These are phyloP conservation scores for Stemphylium beticola DNA, from an alignment of 2,329 filamentous ascomycete species.

Conservation along the genomic window DNA sequence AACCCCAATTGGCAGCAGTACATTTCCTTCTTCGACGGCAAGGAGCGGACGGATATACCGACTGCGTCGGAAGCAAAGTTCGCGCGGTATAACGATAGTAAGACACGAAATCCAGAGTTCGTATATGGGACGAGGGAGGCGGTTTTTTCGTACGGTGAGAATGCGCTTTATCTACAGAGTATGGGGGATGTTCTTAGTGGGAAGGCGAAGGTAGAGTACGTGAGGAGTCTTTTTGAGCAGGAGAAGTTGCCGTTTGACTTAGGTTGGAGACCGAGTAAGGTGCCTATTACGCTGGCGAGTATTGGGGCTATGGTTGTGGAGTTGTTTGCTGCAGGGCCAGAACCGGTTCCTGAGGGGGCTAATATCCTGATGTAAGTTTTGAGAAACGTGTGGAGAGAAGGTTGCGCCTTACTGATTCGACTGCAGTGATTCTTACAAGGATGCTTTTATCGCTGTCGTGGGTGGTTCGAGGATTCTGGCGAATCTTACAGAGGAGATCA, in stretches of 20 bases:
- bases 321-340: slow-evolving; percentile 7
- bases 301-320: slow-evolving; percentile 21
- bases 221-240: slow-evolving; percentile 20
- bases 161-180: slow-evolving; percentile 17
- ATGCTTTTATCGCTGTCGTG: slow-evolving; percentile 13
- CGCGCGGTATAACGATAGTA: slow-evolving; percentile 14
- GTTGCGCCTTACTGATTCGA: neutral
- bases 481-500: slow-evolving; percentile 23
- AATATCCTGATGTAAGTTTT: slow-evolving; percentile 15
- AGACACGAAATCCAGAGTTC: slow-evolving; percentile 18
- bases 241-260: slow-evolving; percentile 21
- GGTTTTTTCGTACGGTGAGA: slow-evolving; percentile 24
- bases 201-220: slow-evolving; percentile 16
- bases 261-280: slow-evolving; percentile 23
- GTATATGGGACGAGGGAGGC: slow-evolving; percentile 17
- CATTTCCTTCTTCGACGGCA: slow-evolving; percentile 19
- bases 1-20: slow-evolving; percentile 20
- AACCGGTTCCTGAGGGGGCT: slow-evolving; percentile 11
- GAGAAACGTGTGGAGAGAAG: too few relatives aligned
- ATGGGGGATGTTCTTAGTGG: slow-evolving; percentile 17
- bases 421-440: slow-evolving; percentile 22
- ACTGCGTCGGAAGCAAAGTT: slow-evolving; percentile 20
- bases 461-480: slow-evolving; percentile 17
- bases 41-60: slow-evolving; percentile 13
- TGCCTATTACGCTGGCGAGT: slow-evolving; percentile 19